Conservation (phyloP, 441 rosid species). For the Cnidoscolus chayamansa region DNA sequence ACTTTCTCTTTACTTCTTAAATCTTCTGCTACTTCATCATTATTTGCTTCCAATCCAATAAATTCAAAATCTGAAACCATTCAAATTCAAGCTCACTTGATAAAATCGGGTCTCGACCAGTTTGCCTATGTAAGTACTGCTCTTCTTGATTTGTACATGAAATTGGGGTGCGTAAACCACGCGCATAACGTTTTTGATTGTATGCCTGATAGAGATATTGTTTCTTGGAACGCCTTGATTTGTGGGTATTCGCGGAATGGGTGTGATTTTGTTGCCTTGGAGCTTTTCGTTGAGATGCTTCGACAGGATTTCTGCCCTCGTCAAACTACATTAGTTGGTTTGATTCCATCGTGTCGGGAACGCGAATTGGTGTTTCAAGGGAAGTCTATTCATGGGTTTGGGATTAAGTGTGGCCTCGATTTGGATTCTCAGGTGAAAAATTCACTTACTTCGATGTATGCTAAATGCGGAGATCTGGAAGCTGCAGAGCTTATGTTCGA, state of each 20-base stretch:
- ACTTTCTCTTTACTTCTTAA: slow-evolving; percentile 62
- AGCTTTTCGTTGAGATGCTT: slow-evolving; percentile 47
- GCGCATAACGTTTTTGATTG: slow-evolving; percentile 56
- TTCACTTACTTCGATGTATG: slow-evolving; percentile 57
- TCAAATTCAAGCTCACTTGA: slow-evolving; percentile 53
- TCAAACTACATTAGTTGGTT: slow-evolving; percentile 47
- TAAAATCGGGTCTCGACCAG: slow-evolving; percentile 48
- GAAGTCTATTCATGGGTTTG: slow-evolving; percentile 56
- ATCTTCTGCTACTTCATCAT: slow-evolving; percentile 30
- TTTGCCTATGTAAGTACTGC: slow-evolving; percentile 57
- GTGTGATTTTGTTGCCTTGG: slow-evolving; percentile 38
- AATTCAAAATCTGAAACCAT: slow-evolving; percentile 28
- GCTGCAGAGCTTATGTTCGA: slow-evolving; percentile 17
- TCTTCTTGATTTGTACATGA: slow-evolving; percentile 41
- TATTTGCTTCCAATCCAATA: slow-evolving; percentile 22
- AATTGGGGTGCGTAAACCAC: slow-evolving; percentile 36
- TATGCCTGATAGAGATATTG: slow-evolving; percentile 64
- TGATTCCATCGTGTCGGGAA: slow-evolving; percentile 61
- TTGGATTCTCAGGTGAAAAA: slow-evolving; percentile 53
- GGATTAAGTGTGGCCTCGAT: slow-evolving; percentile 35
- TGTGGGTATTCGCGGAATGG: slow-evolving; percentile 70
- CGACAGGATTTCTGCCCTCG: slow-evolving; percentile 52
- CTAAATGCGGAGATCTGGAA: slow-evolving; percentile 49
- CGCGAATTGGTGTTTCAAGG: slow-evolving; percentile 49
- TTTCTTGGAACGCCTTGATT: slow-evolving; percentile 78